phyloP scores from a whole-genome alignment of 352 stramenopile genomes.

The Globisporangium apiculatum region DNA sequence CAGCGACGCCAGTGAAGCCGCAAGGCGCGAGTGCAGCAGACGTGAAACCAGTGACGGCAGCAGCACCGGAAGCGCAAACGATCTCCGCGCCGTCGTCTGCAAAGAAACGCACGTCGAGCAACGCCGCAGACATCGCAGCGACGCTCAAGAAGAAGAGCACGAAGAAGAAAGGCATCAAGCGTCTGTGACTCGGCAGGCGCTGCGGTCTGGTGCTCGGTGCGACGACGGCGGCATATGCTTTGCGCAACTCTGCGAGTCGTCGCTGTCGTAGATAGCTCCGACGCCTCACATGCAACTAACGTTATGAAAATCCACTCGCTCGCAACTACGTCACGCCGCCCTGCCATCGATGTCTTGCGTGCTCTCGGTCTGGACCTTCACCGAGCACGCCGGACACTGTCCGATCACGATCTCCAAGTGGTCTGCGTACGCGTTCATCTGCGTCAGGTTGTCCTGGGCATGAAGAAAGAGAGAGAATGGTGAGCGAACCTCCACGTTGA shows the following conservation, averaged over 20 bases:
- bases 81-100: slow-evolving; percentile 14
- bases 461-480: too few species aligned
- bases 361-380: slow-evolving; percentile 62
- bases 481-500: too few species aligned
- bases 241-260: neutral
- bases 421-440: slow-evolving; percentile 77
- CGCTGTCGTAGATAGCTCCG: neutral
- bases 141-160: slow-evolving; percentile 58
- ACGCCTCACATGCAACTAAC: neutral
- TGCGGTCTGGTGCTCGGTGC: neutral
- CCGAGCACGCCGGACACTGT: slow-evolving; percentile 58
- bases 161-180: slow-evolving; percentile 71
- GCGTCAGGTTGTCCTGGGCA: slow-evolving; percentile 57
- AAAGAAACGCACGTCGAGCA: slow-evolving; percentile 43
- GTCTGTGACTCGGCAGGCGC: slow-evolving; percentile 23
- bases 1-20: slow-evolving; percentile 7
- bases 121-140: slow-evolving; percentile 15
- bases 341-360: slow-evolving; percentile 38
- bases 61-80: neutral
- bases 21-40: neutral
- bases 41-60: neutral
- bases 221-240: neutral
- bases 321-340: slow-evolving; percentile 5
- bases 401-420: slow-evolving; percentile 70
- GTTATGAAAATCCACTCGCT: slow-evolving; percentile 2